Evolutionary conservation across 2,329 filamentous ascomycete species (phyloP), one percentile per base, ranked within the genome.

Genomic region (Botrytis fragariae): DNA sequence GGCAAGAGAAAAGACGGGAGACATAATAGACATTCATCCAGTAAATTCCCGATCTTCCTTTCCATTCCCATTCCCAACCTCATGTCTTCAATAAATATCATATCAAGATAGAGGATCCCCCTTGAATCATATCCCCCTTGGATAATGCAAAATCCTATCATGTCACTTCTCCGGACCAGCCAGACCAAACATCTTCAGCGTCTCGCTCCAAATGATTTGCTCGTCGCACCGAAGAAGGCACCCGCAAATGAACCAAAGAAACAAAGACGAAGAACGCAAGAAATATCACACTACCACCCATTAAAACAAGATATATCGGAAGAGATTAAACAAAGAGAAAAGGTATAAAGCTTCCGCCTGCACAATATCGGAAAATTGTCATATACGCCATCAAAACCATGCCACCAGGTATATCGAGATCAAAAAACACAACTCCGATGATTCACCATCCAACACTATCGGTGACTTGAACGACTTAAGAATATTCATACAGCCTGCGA

Each of bases 321-420:
- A 59, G 35, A 60, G 59, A 65, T 59, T 63, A 72, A 44, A 72
- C 59, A 59, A 65, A 57, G 72, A 73, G 35, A 71, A 65, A 65
- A 71, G 60, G 69, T 71, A 71, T 71, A 71, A 71, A 37, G 69
- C 69, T 71, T 65, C 35, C 60, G 45, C 54, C 45, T 64, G 69
- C 60, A 71, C 60, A 71, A 51, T 42, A 48, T 42, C 60, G 18
- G 60, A 29, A 65, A 65, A 71, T 54, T 37, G 60, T 65, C 69
- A 71, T 72, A 42, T 72, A 72, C 71, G 71, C 71, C 71, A 61
- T 72, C 71, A 68, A 62, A 72, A 59, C 42, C 71, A 69, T 72
- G 71, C 71, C 71, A 72, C 71, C 71, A 72, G 71, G 63, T 48
- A 72, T 71, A 72, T 72, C 62, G 25, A 67, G 45, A 54, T 72